A percentile compares a stretch with the other conserved stretches of the same genome.
Evolutionary conservation across 371 early-diverging fungal genomes (phyloP).

Genomic region (Apophysomyces ossiformis): DNA sequence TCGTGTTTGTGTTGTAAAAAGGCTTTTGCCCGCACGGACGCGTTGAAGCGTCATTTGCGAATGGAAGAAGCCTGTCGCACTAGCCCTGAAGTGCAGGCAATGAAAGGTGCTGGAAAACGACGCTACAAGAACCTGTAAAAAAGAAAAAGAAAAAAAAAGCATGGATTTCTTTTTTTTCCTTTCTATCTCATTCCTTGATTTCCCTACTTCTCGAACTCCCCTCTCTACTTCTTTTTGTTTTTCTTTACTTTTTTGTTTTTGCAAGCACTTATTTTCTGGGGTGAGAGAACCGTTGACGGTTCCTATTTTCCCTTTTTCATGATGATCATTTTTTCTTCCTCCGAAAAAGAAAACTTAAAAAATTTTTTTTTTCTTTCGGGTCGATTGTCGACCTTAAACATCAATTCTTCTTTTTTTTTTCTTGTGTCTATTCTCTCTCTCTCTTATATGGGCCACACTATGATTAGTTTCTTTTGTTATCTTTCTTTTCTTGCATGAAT

Average conservation of each 20-base stretch:
- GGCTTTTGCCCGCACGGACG: constrained; percentile 72
- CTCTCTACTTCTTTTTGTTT: constrained; percentile 5
- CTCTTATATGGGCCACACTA: constrained; percentile 2
- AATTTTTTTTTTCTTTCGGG: constrained; percentile 1
- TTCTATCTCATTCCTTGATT: constrained; percentile 4
- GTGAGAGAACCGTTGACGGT: constrained; percentile 2
- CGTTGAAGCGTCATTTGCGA: constrained; percentile 66
- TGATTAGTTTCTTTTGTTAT: background rate
- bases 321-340: constrained; percentile 10
- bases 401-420: background rate
- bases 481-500: constrained; percentile 5
- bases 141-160: background rate
- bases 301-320: background rate
- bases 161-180: constrained; percentile 3
- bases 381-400: background rate
- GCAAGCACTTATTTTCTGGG: background rate
- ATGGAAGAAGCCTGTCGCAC: constrained; percentile 60
- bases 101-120: constrained; percentile 45
- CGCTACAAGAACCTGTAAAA: constrained; percentile 33
- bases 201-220: constrained; percentile 3
- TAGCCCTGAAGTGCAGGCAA: constrained; percentile 47
- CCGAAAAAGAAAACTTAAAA: constrained; percentile 9
- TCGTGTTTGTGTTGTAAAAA: constrained; percentile 63
- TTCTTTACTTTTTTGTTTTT: constrained; percentile 8
- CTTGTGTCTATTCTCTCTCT: background rate